Evolutionary conservation across 805 yeast genomes (phyloP).

Genomic region (Metschnikowia koreensis): DNA sequence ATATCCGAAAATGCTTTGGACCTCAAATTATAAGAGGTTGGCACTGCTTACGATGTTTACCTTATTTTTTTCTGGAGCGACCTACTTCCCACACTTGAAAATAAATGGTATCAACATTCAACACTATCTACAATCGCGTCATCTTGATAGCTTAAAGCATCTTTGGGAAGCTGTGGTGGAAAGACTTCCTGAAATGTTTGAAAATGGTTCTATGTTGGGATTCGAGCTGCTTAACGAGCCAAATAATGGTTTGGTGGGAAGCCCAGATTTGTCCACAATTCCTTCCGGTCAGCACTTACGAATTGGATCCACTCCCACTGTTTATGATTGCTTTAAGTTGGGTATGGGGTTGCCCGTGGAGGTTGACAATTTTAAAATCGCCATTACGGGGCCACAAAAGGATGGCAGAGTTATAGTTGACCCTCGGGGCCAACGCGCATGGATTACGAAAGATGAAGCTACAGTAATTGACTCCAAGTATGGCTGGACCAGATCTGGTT

Average conservation of each 20-base stretch:
- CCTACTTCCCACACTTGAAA: conserved; percentile 71
- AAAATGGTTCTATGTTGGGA: conserved; percentile 60
- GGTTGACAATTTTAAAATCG: conserved; percentile 68
- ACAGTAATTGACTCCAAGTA: conserved; percentile 53
- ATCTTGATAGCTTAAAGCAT: conserved; percentile 48
- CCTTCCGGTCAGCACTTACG: conserved; percentile 67
- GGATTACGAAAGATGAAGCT: conserved; percentile 56
- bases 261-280: conserved; percentile 48
- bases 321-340: conserved; percentile 65
- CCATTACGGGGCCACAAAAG: conserved; percentile 75
- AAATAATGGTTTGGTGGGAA: conserved; percentile 69
- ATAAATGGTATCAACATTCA: conserved; percentile 77
- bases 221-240: conserved; percentile 88
- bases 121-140: conserved; percentile 67
- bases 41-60: conserved; percentile 84
- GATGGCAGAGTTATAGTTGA: conserved; percentile 55
- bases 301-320: conserved; percentile 81
- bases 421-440: conserved; percentile 65
- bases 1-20: conserved; percentile 89
- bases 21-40: conserved; percentile 76
- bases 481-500: conserved; percentile 65
- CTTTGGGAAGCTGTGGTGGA: conserved; percentile 32
- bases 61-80: conserved; percentile 74
- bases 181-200: conserved; percentile 33
- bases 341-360: conserved; percentile 75